Conservation (phyloP, 495 filamentous ascomycete genomes). For the Astrocystis sublimbata region DNA sequence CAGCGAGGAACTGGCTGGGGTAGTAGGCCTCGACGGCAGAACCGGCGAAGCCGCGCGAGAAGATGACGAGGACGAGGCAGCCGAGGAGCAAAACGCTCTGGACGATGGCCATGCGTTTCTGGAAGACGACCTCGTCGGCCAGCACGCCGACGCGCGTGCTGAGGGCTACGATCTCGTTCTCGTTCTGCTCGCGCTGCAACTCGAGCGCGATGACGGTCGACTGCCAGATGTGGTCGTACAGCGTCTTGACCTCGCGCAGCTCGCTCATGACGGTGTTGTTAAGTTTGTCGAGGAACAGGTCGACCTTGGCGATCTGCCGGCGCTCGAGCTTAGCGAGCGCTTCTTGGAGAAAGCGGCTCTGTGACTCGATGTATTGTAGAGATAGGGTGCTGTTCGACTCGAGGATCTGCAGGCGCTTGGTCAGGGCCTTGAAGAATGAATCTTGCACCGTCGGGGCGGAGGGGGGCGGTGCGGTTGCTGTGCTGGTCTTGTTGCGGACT, state of each 20-base stretch:
- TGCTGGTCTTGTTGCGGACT: slow-evolving; percentile 45
- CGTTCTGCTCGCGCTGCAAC: slow-evolving; percentile 75
- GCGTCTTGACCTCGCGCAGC: slow-evolving; percentile 72
- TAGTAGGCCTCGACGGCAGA: slow-evolving; percentile 31
- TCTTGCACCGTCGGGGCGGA: slow-evolving; percentile 87
- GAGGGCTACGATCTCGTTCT: slow-evolving; percentile 79
- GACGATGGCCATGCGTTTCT: slow-evolving; percentile 89
- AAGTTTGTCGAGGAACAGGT: slow-evolving; percentile 74
- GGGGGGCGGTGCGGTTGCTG: slow-evolving; percentile 54
- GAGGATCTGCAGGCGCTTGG: slow-evolving; percentile 85
- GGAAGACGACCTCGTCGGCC: slow-evolving; percentile 92
- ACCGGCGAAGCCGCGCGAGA: slow-evolving; percentile 51
- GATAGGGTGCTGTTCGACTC: slow-evolving; percentile 92
- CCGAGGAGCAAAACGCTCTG: slow-evolving; percentile 84
- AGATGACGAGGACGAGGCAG: slow-evolving; percentile 85
- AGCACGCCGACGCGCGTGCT: slow-evolving; percentile 78
- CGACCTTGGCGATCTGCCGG: slow-evolving; percentile 80
- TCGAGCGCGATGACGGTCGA: slow-evolving; percentile 90
- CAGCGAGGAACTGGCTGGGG: slow-evolving; percentile 25
- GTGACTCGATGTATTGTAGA: slow-evolving; percentile 93
- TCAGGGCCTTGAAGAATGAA: slow-evolving; percentile 94
- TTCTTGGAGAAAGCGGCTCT: slow-evolving; percentile 87
- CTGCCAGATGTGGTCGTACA: slow-evolving; percentile 97
- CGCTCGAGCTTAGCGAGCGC: slow-evolving; percentile 90
- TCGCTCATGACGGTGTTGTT: slow-evolving; percentile 88